These are phyloP conservation scores for Dictyostelium intermedium DNA, from an alignment of 78 protist species.

Conservation along the genomic window DNA sequence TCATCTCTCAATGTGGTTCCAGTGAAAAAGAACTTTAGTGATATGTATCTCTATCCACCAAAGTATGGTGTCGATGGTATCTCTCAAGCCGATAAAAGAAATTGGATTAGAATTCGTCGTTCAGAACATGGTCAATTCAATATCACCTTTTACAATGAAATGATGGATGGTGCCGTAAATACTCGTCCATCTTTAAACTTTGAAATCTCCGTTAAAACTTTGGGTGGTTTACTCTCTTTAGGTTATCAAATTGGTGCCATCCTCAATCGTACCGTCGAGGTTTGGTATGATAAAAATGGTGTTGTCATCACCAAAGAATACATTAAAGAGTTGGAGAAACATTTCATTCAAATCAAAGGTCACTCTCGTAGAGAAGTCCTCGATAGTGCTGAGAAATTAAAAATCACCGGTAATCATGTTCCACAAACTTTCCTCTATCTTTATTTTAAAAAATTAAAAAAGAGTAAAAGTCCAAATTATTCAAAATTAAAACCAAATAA, in stretches of 20 bases:
- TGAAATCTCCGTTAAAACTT: slow-evolving; percentile 77
- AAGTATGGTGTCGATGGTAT: slow-evolving; percentile 33
- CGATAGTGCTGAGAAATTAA: slow-evolving; percentile 40
- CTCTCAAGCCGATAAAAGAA: slow-evolving; percentile 69
- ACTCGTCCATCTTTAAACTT: slow-evolving; percentile 71
- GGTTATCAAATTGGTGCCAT: slow-evolving; percentile 84
- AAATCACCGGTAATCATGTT: slow-evolving; percentile 63
- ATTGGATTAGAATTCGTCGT: slow-evolving; percentile 82
- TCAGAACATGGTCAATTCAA: slow-evolving; percentile 60
- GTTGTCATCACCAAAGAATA: slow-evolving; percentile 68
- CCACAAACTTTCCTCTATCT: slow-evolving; percentile 78
- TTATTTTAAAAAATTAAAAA: slow-evolving; percentile 66
- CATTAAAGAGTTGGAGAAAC: slow-evolving; percentile 67
- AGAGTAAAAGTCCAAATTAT: slow-evolving; percentile 15
- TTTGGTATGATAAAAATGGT: slow-evolving; percentile 67
- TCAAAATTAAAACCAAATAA: slow-evolving; percentile 25
- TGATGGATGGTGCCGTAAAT: slow-evolving; percentile 70
- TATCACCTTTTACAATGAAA: slow-evolving; percentile 57
- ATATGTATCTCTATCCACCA: slow-evolving; percentile 86
- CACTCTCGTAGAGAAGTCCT: slow-evolving; percentile 58
- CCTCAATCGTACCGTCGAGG: slow-evolving; percentile 55
- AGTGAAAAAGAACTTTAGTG: slow-evolving; percentile 67
- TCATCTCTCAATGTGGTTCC: slow-evolving; percentile 63
- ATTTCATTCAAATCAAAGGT: slow-evolving; percentile 74
- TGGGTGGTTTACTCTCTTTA: slow-evolving; percentile 75